A percentile compares a stretch with the other conserved stretches of the same genome.
Conservation (phyloP, 257 asterid genomes). For the Pogostemon cablin region DNA sequence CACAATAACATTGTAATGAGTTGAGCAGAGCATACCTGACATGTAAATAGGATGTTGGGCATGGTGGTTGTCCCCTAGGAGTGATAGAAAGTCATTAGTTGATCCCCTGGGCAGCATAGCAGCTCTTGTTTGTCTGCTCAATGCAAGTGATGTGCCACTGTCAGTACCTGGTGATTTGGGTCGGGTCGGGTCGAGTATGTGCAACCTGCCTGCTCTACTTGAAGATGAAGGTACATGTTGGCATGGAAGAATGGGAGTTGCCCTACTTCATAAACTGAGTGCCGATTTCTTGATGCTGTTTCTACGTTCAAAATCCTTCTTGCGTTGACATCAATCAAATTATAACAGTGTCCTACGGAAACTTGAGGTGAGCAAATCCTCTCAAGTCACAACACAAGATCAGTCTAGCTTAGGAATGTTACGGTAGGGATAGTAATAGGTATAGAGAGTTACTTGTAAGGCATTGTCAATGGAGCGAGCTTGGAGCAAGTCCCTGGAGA, state of each 20-base stretch:
- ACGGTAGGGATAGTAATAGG: too few relatives aligned
- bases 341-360: slow-evolving; percentile 85
- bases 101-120: slow-evolving; percentile 60
- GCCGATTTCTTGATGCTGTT: slow-evolving; percentile 81
- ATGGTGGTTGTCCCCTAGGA: slow-evolving; percentile 62
- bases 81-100: slow-evolving; percentile 58
- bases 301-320: slow-evolving; percentile 81
- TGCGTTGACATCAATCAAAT: slow-evolving; percentile 59
- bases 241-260: slow-evolving; percentile 82
- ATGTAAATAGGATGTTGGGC: slow-evolving; percentile 71
- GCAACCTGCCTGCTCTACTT: slow-evolving; percentile 68
- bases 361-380: slow-evolving; percentile 66
- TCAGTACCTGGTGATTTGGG: too few relatives aligned
- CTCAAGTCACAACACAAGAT: slow-evolving; percentile 44
- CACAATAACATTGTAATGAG: background rate
- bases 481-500: slow-evolving; percentile 81
- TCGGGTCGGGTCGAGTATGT: background rate
- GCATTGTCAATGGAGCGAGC: slow-evolving; percentile 76
- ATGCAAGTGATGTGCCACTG: slow-evolving; percentile 31
- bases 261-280: slow-evolving; percentile 62
- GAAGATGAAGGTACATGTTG: slow-evolving; percentile 83
- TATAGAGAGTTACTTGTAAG: slow-evolving; percentile 46
- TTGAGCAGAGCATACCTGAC: slow-evolving; percentile 51
- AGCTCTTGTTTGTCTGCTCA: slow-evolving; percentile 73
- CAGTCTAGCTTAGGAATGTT: background rate